phyloP scores from a whole-genome alignment of 2,329 filamentous ascomycete genomes.

The Cryoendolithus antarcticus region DNA sequence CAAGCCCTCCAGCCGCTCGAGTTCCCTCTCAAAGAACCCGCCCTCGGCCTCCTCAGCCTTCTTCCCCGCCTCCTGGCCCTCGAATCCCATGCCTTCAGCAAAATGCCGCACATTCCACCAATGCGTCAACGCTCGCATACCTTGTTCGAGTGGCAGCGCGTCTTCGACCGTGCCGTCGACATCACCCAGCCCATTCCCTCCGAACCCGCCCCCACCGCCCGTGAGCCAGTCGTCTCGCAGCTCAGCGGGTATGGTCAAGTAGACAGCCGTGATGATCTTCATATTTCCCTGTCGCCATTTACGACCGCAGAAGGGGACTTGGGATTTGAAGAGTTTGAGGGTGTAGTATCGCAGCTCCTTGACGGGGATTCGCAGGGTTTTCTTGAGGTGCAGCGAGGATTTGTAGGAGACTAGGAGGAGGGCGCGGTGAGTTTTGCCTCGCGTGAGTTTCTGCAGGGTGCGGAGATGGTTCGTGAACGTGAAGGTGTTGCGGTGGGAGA shows the following conservation, averaged over 20 bases:
- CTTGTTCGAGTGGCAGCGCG: constrained; percentile 82
- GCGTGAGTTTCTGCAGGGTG: constrained; percentile 94
- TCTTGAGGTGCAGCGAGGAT: constrained; percentile 80
- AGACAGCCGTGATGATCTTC: constrained; percentile 95
- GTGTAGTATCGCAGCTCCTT: constrained; percentile 81
- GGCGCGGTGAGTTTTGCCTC: constrained; percentile 88
- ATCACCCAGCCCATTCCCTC: constrained; percentile 38
- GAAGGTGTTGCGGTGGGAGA: constrained; percentile 91
- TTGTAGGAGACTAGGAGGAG: constrained; percentile 92
- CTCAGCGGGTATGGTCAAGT: constrained; percentile 84
- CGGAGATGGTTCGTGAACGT: constrained; percentile 89
- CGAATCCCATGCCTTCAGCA: constrained; percentile 58
- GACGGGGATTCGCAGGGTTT: constrained; percentile 82
- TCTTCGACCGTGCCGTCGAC: constrained; percentile 91
- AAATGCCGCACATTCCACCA: constrained; percentile 86
- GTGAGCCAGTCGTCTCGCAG: constrained; percentile 90
- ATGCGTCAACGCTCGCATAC: constrained; percentile 75
- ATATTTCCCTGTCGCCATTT: constrained; percentile 99
- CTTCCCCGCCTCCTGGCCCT: constrained; percentile 18
- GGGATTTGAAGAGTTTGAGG: constrained; percentile 95
- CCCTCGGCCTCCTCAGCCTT: constrained; percentile 33
- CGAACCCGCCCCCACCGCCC: constrained; percentile 45
- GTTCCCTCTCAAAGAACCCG: constrained; percentile 37
- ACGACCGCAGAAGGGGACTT: constrained; percentile 92
- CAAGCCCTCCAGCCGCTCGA: constrained; percentile 36